Evolutionary conservation across 345 rosid species (phyloP), one percentile per base, ranked within the genome.

Genomic region (Citrus sinensis): DNA sequence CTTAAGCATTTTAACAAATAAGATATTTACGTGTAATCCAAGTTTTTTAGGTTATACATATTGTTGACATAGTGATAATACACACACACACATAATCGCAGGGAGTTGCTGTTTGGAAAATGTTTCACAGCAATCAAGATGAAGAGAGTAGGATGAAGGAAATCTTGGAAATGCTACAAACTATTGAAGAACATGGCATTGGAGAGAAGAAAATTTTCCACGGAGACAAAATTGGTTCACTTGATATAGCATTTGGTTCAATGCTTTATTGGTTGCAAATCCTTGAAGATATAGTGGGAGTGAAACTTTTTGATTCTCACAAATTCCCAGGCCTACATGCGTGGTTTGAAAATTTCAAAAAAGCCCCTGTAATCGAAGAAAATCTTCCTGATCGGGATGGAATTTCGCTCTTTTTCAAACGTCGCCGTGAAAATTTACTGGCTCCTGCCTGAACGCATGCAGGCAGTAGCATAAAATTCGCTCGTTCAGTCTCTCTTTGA

Each of bases 191-290:
- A 60, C 51, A n/a, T 13, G 34, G 54, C 25, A 14, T 61, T 14
- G 55, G 76, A 37, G 76, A 74, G 55, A 74, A 59, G 11, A 60
- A 60, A 25, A 10, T 60, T 60, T 60, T 60, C 63, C 24, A 60
- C 24, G 63, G 63, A 22, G 63, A 60, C 63, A 60, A 60, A 29
- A 24, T 24, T 60, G 63, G 63, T 10, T 22, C 25, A 9, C 8
- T 60, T 10, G 63, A 60, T 27, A 60, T 60, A 24, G 24, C 63
- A 60, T 59, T 16, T 63, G 69, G 40, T n/a, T 40, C 29, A n/a
- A 7, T 59, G 20, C 27, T 71, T 70, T 17, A 27, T 25, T 74
- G 77, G 77, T 5, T 42, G 69, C 58, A 40, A 27, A 35, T 40
- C 25, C 9, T 40, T 27, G 59, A 74, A 74, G 59, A 74, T 1